phyloP scores from a whole-genome alignment of 2,329 filamentous ascomycete species.

The Monilinia laxa region DNA sequence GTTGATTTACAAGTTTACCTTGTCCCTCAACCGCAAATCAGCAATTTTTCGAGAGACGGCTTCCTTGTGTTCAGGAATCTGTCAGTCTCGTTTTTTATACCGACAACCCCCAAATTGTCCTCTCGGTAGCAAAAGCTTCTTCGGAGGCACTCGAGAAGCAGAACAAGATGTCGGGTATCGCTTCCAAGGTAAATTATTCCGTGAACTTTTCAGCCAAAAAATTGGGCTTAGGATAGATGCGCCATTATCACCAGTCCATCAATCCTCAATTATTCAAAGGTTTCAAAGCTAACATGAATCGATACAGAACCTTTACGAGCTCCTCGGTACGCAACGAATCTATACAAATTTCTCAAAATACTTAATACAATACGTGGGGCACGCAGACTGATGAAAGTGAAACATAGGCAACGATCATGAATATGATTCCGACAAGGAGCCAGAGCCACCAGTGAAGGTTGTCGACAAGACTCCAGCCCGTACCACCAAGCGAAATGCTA shows the following conservation, averaged over 20 bases:
- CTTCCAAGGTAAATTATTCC: constrained; percentile 41
- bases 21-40: constrained; percentile 24
- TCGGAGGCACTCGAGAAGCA: constrained; percentile 42
- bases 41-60: constrained; percentile 41
- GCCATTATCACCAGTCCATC: constrained; percentile 21
- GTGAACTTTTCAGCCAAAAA: constrained; percentile 3
- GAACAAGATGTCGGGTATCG: constrained; percentile 43
- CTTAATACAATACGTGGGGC: constrained; percentile 29
- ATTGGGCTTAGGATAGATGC: constrained; percentile 10
- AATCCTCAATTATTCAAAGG: constrained; percentile 26
- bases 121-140: constrained; percentile 43
- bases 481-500: constrained; percentile 79
- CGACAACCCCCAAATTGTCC: constrained; percentile 40
- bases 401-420: constrained; percentile 57
- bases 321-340: constrained; percentile 74
- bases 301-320: constrained; percentile 89
- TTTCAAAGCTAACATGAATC: constrained; percentile 42
- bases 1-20: constrained; percentile 23
- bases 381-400: constrained; percentile 37
- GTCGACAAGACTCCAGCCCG: constrained; percentile 79
- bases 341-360: constrained; percentile 9
- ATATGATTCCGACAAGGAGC: constrained; percentile 67
- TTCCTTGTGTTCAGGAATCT: constrained; percentile 42
- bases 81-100: constrained; percentile 39
- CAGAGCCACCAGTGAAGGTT: constrained; percentile 79